Base-by-base conservation (phyloP, 106 monocot genomes). In the Acorus gramineus region DNA sequence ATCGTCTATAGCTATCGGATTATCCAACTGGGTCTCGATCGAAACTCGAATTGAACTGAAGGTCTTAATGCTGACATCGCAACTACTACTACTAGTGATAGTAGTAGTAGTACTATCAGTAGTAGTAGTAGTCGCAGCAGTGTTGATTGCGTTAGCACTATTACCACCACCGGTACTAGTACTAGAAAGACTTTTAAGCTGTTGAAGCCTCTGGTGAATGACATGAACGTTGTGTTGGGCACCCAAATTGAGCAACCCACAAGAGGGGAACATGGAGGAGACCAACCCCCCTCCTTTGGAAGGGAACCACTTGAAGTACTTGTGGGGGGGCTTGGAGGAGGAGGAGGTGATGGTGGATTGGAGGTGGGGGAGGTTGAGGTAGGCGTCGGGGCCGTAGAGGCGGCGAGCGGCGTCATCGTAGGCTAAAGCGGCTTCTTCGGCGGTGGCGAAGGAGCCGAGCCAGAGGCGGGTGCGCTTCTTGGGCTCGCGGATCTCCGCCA, bases 401-500 rank as follows among this genome's bases (percentile, higher is more conserved):
- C 87, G 57, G 11, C 87, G 67, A 7, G 96, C 96, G 49, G 96
- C 96, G 28, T 87, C 91, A 59, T 91, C 96, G 69, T 96, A 96
- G 72, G 96, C 96, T 11, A 96, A 52, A 3, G 96, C 96, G 14
- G 96, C 96, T 66, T 96, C 91, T 51, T 85, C 85, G 47, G 96
- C 90, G 10, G 91, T 96, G 72, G 87, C 69, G 63, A 96, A 96
- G 47, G 96, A 87, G 58, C 96, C 96, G 7, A 96, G 87, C 96
- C 96, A 96, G 63, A 96, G 78, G 54, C 96, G 77, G 52, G 85
- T 81, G 2, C 96, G 70, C 74, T 87, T 90, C 73, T 83, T 87
- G 46, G 96, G 96, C 60, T 96, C 96, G 14, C 91, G 75, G 71
- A 96, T 96, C 78, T 96, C 96, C 14, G 96, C 91, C 42, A 96